Percentiles rank a stretch among this genome's conserved stretches.
phyloP scores from a whole-genome alignment of 1,284 basidiomycete species.

The Marasmius sp. region DNA sequence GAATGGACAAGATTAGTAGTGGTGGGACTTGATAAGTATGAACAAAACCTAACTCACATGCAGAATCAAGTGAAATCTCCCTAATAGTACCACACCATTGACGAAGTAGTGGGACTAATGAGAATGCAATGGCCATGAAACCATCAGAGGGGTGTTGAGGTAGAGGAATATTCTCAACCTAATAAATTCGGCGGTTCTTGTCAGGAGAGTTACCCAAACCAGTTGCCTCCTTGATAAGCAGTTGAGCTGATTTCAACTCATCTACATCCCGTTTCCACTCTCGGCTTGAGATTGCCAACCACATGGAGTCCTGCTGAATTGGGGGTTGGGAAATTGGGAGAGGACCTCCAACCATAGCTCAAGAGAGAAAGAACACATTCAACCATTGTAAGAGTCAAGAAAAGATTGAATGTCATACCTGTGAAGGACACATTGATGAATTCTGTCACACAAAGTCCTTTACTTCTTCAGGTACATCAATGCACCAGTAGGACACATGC shows the following conservation, averaged over 20 bases:
- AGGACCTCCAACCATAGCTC: too few species aligned
- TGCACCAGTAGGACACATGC: neutral
- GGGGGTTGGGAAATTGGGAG: too few species aligned
- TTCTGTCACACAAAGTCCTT: neutral
- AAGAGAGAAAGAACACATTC: too few species aligned
- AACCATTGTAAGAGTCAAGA: too few species aligned
- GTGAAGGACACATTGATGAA: conserved; percentile 1
- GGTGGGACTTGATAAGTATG: neutral
- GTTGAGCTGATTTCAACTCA: conserved; percentile 17
- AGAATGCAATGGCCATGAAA: conserved; percentile 20
- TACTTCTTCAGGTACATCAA: neutral
- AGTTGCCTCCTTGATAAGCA: conserved; percentile 11
- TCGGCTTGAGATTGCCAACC: too few species aligned
- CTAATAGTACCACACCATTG: conserved; percentile 19
- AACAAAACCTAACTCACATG: conserved; percentile 5
- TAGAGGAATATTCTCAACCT: conserved; percentile 7
- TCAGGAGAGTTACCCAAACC: neutral
- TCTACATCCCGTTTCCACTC: too few species aligned
- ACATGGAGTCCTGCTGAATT: too few species aligned
- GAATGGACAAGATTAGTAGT: neutral
- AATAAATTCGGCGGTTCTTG: neutral
- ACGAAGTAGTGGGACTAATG: conserved; percentile 15
- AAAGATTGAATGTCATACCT: too few species aligned
- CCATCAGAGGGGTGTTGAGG: conserved; percentile 16
- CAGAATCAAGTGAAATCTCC: conserved; percentile 23